Evolutionary conservation across 192 early-diverging fungal species (phyloP), one percentile per base, ranked within the genome.

Genomic region (Kappamyces sp.): DNA sequence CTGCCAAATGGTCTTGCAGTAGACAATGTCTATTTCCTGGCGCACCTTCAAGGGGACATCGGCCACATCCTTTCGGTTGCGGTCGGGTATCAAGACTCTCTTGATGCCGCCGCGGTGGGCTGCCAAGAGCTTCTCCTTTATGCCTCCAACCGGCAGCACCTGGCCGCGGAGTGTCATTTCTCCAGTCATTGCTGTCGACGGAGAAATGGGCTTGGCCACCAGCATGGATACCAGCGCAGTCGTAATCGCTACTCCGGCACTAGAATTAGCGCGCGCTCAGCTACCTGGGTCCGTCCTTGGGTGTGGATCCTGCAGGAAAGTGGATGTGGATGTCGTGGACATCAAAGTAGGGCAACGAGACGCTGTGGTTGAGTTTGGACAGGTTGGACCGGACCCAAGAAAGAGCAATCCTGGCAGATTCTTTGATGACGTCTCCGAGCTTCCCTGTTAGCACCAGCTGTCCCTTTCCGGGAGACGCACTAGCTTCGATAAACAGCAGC

Each of bases 111-210:
- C 83, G 4, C 86, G 75, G 60, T 93, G 87, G 0, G 88, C 90
- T 0, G 88, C 86, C 15, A 93, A 76, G 0, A 88, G 77, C 63
- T 93, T 93, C 61, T 93, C 90, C 65, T 89, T 90, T 58, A 93
- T 84, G 15, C 91, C 91, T 0, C 91, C 91, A 1, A 93, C 87
- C 32, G 87, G 85, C 37, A 89, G 68, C 0, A 93, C 88, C 41
- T 85, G 75, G 5, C 91, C 91, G 11, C 86, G 80, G 5, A 91
- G 69, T 0, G 91, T 89, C 37, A 93, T 78, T 66, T 93, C 91
- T 41, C 91, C 91, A 1, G 91, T 93, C 91, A 90, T 93, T 29
- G 84, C 84, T 9, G 76, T 73, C 14, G 71, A 77, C 9, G 68
- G 62, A 15, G 67, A 73, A 0, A 91, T 83, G 32, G 66, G 66